Conservation (phyloP, 2,329 filamentous ascomycete genomes). For the Zopfia rhizophila region DNA sequence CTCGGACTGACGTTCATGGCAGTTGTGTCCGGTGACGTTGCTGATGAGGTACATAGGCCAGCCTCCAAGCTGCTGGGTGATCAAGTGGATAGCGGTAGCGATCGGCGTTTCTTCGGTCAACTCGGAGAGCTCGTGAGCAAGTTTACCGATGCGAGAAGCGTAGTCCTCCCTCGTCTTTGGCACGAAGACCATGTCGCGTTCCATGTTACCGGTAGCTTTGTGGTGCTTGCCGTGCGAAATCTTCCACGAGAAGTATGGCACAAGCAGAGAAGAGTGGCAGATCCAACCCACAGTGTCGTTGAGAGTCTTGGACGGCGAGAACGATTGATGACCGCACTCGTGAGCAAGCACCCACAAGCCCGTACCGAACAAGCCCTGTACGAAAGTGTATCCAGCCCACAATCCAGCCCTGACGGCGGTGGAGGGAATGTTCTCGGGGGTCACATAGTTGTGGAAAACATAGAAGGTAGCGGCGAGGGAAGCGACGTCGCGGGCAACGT, state of each 20-base stretch:
- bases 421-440: conserved; percentile 82
- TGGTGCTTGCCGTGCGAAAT: conserved; percentile 99
- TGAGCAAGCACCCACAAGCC: conserved; percentile 97
- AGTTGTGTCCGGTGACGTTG: conserved; percentile 97
- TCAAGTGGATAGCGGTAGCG: conserved; percentile 76
- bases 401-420: conserved; percentile 71
- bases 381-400: conserved; percentile 76
- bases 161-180: conserved; percentile 88
- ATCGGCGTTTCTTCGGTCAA: conserved; percentile 95
- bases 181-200: conserved; percentile 99
- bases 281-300: conserved; percentile 95
- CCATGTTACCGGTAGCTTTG: conserved; percentile 97
- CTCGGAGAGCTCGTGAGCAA: conserved; percentile 85
- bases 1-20: conserved; percentile 89
- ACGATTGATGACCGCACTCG: conserved; percentile 97
- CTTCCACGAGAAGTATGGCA: conserved; percentile 99
- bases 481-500: conserved; percentile 84
- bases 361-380: conserved; percentile 93
- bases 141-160: conserved; percentile 76
- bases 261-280: conserved; percentile 85
- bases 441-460: conserved; percentile 89
- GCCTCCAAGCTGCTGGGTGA: conserved; percentile 88
- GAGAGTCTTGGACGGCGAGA: conserved; percentile 88
- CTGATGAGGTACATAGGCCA: conserved; percentile 92
- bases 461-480: conserved; percentile 82